Conservation (phyloP, 2,329 filamentous ascomycete genomes). For the Colletotrichum endophyticum region DNA sequence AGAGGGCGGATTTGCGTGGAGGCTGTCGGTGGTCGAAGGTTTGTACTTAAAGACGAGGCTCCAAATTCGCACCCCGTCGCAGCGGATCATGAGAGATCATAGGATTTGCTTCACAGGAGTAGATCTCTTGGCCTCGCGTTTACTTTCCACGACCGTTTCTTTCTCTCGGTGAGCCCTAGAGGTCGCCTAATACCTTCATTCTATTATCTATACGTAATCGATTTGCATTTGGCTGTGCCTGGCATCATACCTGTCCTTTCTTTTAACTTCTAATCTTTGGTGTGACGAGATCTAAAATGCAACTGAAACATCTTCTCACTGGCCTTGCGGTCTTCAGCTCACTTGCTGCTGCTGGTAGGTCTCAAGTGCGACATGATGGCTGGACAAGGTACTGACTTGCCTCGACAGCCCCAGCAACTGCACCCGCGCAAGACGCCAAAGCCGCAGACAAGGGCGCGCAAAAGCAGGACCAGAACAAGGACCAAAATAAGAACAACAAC, state of each 20-base stretch:
- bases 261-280: background rate
- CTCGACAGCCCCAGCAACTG: conserved; percentile 4
- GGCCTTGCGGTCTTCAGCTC: conserved; percentile 32
- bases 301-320: conserved; percentile 26
- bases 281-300: conserved; percentile 24
- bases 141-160: background rate
- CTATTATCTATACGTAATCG: background rate
- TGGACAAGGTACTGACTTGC: background rate
- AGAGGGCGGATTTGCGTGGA: background rate
- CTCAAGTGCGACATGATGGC: background rate
- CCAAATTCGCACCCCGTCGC: background rate
- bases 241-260: background rate
- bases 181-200: background rate
- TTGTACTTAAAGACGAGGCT: background rate
- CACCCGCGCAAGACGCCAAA: conserved; percentile 4
- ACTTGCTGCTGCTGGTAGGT: conserved; percentile 31
- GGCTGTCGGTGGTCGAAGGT: background rate
- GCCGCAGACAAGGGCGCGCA: background rate
- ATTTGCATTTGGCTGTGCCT: conserved; percentile 6
- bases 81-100: background rate
- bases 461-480: background rate
- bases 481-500: background rate
- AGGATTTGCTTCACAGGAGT: background rate
- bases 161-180: background rate
- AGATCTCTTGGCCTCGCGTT: background rate